Conservation (phyloP, 768 basidiomycete genomes). For the Macrocybe gigantea region DNA sequence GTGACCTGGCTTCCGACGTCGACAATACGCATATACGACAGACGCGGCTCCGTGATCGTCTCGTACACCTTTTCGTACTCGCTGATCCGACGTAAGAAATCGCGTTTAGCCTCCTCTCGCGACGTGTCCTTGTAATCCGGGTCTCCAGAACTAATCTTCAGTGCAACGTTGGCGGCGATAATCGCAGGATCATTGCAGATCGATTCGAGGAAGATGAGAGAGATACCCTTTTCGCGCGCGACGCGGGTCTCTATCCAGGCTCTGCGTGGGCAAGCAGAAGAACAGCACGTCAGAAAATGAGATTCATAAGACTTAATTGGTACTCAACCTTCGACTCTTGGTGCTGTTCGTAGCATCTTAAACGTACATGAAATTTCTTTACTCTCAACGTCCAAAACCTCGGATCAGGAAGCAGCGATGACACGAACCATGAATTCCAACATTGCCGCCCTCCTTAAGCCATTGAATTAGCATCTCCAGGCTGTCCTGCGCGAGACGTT, state of each 20-base stretch:
- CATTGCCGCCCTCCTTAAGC: slow-evolving; percentile 94
- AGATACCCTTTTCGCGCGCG: slow-evolving; percentile 78
- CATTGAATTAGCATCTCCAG: slow-evolving; percentile 92
- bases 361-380: background rate
- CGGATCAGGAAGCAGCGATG: background rate
- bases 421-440: slow-evolving; percentile 86
- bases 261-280: slow-evolving; percentile 29
- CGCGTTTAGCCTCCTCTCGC: slow-evolving; percentile 76
- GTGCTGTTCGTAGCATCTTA: slow-evolving; percentile 97
- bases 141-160: slow-evolving; percentile 95
- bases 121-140: slow-evolving; percentile 94
- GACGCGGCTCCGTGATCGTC: slow-evolving; percentile 85
- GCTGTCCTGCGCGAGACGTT: slow-evolving; percentile 84
- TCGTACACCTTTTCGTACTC: slow-evolving; percentile 96
- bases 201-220: slow-evolving; percentile 91
- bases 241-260: slow-evolving; percentile 82
- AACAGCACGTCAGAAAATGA: background rate
- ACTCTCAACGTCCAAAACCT: too few species aligned
- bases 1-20: slow-evolving; percentile 92
- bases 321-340: slow-evolving; percentile 53
- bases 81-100: slow-evolving; percentile 87
- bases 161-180: slow-evolving; percentile 92
- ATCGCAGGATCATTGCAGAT: slow-evolving; percentile 90
- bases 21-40: slow-evolving; percentile 86
- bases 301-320: background rate